Evolutionary conservation across 108 stramenopile genomes (phyloP).

Genomic region (Pelagomonas calceolata): DNA sequence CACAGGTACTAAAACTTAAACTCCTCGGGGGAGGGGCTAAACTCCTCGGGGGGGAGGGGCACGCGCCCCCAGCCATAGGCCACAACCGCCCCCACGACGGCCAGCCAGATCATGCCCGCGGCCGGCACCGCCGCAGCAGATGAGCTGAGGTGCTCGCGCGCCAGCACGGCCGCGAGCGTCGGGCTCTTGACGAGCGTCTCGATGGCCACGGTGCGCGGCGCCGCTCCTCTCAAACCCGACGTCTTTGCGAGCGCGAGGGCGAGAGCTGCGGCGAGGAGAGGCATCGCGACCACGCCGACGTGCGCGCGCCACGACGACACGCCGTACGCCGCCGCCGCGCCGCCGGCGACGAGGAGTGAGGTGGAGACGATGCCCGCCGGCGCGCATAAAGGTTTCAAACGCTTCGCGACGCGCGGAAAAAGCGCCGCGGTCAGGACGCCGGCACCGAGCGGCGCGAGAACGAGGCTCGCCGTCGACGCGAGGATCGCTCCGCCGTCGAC

Average conservation of each 20-base stretch:
- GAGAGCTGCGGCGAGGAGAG: conserved; percentile 6
- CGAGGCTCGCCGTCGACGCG: conserved; percentile 17
- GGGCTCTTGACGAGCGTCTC: conserved; percentile 31
- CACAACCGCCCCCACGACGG: conserved; percentile 28
- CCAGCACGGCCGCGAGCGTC: conserved; percentile 30
- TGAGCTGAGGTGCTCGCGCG: conserved; percentile 19
- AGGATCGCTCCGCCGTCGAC: conserved; percentile 19
- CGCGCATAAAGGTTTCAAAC: conserved; percentile 11
- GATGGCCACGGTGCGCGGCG: conserved; percentile 17
- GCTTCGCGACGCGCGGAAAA: not conserved
- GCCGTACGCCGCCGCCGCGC: conserved; percentile 20
- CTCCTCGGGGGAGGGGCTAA: too few relatives aligned
- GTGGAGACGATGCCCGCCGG: conserved; percentile 24
- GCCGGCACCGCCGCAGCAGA: conserved; percentile 23
- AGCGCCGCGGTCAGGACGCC: conserved; percentile 9
- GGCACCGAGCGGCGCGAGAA: conserved; percentile 22
- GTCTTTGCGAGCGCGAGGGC: conserved; percentile 2
- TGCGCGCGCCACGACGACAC: not conserved
- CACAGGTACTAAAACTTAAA: too few relatives aligned
- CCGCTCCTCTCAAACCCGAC: too few relatives aligned
- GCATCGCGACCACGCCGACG: too few relatives aligned
- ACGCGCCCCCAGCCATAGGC: conserved; percentile 27
- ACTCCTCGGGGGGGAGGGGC: too few relatives aligned
- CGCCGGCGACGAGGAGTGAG: conserved; percentile 29
- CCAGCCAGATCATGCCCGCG: conserved; percentile 31